Evolutionary conservation across 2,329 filamentous ascomycete genomes (phyloP).

Genomic region (Claviceps pazoutovae): DNA sequence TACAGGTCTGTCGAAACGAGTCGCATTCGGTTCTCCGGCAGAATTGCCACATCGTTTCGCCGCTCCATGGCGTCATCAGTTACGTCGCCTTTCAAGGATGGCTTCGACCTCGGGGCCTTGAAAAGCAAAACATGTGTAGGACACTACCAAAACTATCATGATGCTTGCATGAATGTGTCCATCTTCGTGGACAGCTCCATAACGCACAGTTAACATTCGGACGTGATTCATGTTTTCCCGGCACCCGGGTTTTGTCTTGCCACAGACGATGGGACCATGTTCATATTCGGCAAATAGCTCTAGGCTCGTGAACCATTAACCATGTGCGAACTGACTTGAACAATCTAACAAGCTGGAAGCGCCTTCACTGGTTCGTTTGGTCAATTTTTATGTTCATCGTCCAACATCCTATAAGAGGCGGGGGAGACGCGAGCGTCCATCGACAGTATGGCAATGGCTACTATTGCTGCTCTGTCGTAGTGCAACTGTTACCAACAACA

Average conservation of each 20-base stretch:
- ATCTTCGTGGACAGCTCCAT: neutral
- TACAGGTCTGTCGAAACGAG: neutral
- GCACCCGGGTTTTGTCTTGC: neutral
- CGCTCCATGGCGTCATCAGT: neutral
- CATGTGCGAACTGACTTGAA: neutral
- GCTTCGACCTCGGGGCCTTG: neutral
- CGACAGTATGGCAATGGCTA: neutral
- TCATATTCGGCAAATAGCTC: neutral
- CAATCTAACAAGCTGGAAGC: neutral
- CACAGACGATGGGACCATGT: neutral
- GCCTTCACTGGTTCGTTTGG: neutral
- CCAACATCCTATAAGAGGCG: too few species aligned
- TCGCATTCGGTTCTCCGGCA: neutral
- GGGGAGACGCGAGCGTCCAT: too few species aligned
- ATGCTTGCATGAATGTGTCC: neutral
- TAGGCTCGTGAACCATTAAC: neutral
- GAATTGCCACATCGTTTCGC: neutral
- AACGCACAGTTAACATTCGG: neutral
- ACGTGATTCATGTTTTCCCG: neutral
- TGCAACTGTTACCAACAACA: neutral
- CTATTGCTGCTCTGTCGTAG: neutral
- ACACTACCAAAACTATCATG: neutral
- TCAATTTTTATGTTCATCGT: too few species aligned
- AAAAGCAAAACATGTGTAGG: neutral
- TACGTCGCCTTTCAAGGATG: neutral